Base-by-base conservation (phyloP, 352 stramenopile genomes). In the Elongisporangium undulatum region DNA sequence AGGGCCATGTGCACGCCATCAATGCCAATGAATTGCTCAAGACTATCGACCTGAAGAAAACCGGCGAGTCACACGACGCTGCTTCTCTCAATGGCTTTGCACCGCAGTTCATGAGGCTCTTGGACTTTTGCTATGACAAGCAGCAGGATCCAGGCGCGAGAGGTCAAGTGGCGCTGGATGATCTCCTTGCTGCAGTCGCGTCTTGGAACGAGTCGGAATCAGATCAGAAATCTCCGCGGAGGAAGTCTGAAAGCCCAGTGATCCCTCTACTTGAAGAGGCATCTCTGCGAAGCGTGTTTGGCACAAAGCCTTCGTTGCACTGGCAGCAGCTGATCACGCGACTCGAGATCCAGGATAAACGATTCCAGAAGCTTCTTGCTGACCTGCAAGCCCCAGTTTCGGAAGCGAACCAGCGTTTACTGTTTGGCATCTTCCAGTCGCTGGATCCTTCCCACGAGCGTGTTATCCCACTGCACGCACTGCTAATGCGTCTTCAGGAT, bases 271-370 rank as follows among this genome's bases (percentile, higher is more conserved):
- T 49, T n/a, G 50, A 48, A 41, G 45, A 53, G 24, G 17, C 20
- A 4, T 17, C 34, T 15, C 59, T 61, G 4, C 19, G 20, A 22
- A 9, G 34, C 1, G 17, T 69, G 1, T 79, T 86, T 39, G 69
- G 59, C 19, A 51, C 62, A 2, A 51, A 63, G 39, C 68, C 69
- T 22, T 63, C 58, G 19, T 19, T 87, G 5, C 80, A 90, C 48
- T 90, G 80, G 80, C 80, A 90, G 62, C 68, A 85, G 34, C 48
- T 90, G n/a, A 23, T 90, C 3, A 53, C 84, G 10, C 63, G 64
- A 24, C 60, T 90, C 19, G 80, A 88, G 57, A 61, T 49, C 0
- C 24, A 63, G 1, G 84, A 66, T 29, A 24, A 69, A 24, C 17
- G 69, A 15, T 69, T 87, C 17, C 68, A 77, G 41, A 58, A 71